A percentile compares a stretch with the other conserved stretches of the same genome.
Conservation (phyloP, 495 filamentous ascomycete genomes). For the Cladorrhinum samala region DNA sequence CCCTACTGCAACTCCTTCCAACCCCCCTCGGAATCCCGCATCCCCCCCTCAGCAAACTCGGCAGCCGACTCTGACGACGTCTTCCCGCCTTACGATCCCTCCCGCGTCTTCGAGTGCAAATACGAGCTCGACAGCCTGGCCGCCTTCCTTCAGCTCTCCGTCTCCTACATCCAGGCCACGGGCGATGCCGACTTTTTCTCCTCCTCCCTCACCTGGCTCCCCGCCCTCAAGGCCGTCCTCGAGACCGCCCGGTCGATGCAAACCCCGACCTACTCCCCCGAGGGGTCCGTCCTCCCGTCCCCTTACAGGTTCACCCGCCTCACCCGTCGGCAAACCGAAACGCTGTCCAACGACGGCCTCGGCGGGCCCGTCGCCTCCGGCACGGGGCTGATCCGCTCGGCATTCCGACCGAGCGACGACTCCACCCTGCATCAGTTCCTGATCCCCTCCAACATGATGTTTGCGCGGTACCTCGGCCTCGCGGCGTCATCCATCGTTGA, state of each 20-base stretch:
- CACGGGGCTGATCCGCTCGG: conserved; percentile 57
- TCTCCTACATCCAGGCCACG: conserved; percentile 54
- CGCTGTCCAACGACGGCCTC: conserved; percentile 50
- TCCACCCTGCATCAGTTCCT: conserved; percentile 50
- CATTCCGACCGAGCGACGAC: conserved; percentile 63
- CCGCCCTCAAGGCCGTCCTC: conserved; percentile 45
- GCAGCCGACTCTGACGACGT: conserved; percentile 18
- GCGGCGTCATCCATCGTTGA: too few relatives aligned
- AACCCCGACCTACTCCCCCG: conserved; percentile 48
- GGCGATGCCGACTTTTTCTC: conserved; percentile 53
- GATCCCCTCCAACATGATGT: conserved; percentile 67
- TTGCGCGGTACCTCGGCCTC: conserved; percentile 46
- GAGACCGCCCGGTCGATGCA: conserved; percentile 45
- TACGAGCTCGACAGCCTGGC: conserved; percentile 65
- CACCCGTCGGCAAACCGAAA: conserved; percentile 52
- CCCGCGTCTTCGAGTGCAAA: conserved; percentile 47
- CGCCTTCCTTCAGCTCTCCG: conserved; percentile 55
- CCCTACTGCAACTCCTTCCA: conserved; percentile 65
- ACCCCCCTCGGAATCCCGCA: conserved; percentile 48
- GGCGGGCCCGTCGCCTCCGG: conserved; percentile 51
- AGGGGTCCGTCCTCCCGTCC: too few relatives aligned
- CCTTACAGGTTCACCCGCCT: conserved; percentile 52
- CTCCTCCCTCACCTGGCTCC: conserved; percentile 44
- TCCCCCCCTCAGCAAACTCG: conserved; percentile 33
- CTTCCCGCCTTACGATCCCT: conserved; percentile 9